Evolutionary conservation across 2,329 filamentous ascomycete genomes (phyloP), one percentile per base, ranked within the genome.

Genomic region (Alternaria sp.): DNA sequence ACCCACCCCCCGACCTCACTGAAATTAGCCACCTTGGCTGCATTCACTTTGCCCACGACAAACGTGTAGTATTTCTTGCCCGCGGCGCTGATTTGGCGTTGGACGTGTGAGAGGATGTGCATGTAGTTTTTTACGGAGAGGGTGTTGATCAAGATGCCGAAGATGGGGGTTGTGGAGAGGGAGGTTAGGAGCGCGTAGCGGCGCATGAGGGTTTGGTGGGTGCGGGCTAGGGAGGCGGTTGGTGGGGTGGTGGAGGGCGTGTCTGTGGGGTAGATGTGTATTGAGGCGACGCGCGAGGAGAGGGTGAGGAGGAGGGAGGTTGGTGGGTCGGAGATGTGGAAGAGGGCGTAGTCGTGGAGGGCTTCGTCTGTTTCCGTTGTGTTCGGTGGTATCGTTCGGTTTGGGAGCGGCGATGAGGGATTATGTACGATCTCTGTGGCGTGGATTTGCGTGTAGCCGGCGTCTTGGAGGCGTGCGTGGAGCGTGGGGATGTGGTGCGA

Each of bases 51-150:
- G 62, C 96, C 96, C 0, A 99, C 96, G 2, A 99, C 96, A 51
- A 99, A 93, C 2, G 95, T 93, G 79, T 99, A 99, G 77, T 89
- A 91, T 83, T 98, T 99, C 83, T 98, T 98, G 11, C 93, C 94
- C 0, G 93, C 92, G 0, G 85, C 86, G 0, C 88, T 86, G 69
- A 99, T 97, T 65, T 90, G 87, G 8, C 83, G 79, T 63, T 91
- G 89, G 30, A 97, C 86, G 58, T 91, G 86, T 13, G 91, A 86
- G 44, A 98, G 89, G 0, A 94, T 93, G 13, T 88, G 83, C 67
- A 97, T 86, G 82, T 97, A 98, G 77, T 97, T 96, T 63, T 91
- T 89, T 6, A 98, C 93, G 21, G 91, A 95, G 5, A 99, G 88
- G 0, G 96, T 99, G 80, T 98, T 98, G 80, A 99, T 93, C 1